phyloP scores from a whole-genome alignment of 2,329 filamentous ascomycete genomes.

The Ciborinia camelliae region DNA sequence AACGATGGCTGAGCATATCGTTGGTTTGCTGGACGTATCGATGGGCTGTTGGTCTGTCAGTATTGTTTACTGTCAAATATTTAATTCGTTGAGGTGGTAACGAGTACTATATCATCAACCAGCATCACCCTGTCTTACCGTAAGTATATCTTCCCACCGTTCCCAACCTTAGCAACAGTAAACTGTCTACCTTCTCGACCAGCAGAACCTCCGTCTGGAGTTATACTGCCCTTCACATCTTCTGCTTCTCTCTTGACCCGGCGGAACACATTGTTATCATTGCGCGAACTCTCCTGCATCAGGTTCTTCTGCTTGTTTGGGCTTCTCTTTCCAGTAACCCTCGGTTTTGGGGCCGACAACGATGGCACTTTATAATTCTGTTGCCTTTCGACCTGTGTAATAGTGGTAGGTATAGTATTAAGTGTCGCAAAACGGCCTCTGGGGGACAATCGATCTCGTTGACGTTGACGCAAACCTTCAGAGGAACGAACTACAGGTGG shows the following conservation, averaged over 20 bases:
- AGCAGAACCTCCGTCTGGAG: slow-evolving; percentile 58
- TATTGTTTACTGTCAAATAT: slow-evolving; percentile 18
- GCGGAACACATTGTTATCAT: slow-evolving; percentile 32
- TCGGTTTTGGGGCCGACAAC: slow-evolving; percentile 30
- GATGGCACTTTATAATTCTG: slow-evolving; percentile 27
- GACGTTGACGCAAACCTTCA: slow-evolving; percentile 37
- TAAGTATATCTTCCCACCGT: slow-evolving; percentile 78
- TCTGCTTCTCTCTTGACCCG: slow-evolving; percentile 41
- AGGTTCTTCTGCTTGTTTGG: slow-evolving; percentile 29
- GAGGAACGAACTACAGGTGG: slow-evolving; percentile 25
- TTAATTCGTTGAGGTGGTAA: slow-evolving; percentile 17
- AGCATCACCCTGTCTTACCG: slow-evolving; percentile 53
- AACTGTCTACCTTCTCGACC: slow-evolving; percentile 50
- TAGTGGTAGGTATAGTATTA: slow-evolving; percentile 26
- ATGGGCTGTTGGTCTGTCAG: slow-evolving; percentile 48
- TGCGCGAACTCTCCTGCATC: slow-evolving; percentile 33
- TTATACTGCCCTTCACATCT: slow-evolving; percentile 52
- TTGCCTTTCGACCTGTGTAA: slow-evolving; percentile 27
- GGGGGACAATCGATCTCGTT: slow-evolving; percentile 37
- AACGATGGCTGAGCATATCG: slow-evolving; percentile 60
- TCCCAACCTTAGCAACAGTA: slow-evolving; percentile 76
- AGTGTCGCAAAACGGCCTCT: slow-evolving; percentile 33
- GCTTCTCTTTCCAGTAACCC: slow-evolving; percentile 25
- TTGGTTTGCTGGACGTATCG: slow-evolving; percentile 58
- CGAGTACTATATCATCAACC: slow-evolving; percentile 18